Evolutionary conservation across 1,284 basidiomycete species (phyloP), one percentile per base, ranked within the genome.

Genomic region (Phylloporus sp.): DNA sequence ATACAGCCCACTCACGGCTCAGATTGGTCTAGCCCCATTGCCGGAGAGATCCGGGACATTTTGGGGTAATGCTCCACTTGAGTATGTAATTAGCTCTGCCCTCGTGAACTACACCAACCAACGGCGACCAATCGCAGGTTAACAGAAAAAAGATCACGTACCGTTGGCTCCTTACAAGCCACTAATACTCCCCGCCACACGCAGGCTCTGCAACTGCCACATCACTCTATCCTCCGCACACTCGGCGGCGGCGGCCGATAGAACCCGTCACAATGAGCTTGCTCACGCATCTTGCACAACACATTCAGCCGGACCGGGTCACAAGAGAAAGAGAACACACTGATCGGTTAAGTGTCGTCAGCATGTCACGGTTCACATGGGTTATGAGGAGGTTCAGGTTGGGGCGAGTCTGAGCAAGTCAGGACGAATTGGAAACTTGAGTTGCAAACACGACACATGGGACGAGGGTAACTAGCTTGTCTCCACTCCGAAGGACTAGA

Each of bases 401-500:
- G 79, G 97, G 83, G 14, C 85, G n/a, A n/a, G 79, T 78, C 98
- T 97, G 70, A 97, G 86, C 32, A 93, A 82, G 64, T 77, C 76
- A 12, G 8, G 77, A 71, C n/a, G 68, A 55, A 27, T 53, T 60
- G 15, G 77, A 78, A 29, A 32, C 32, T 32, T n/a, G n/a, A n/a
- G n/a, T n/a, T 32, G 32, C 32, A 32, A 32, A 71, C 12, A 75
- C 39, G 6, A 78, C 10, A 37, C 74, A 71, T 27, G 77, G 76
- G 52, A 80, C 63, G 12, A 77, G 68, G 1, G 43, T 87, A 25
- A 88, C 85, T 27, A 95, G 80, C 67, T 91, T 91, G 71, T 94
- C 89, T 68, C 94, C 91, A 32, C 93, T 90, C 97, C 96, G 98
- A 85, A 94, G 98, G 12, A 84, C 94, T 95, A 70, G 3, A 67